Base-by-base conservation (phyloP, 2,329 filamentous ascomycete species). In the Didymella pinodella region DNA sequence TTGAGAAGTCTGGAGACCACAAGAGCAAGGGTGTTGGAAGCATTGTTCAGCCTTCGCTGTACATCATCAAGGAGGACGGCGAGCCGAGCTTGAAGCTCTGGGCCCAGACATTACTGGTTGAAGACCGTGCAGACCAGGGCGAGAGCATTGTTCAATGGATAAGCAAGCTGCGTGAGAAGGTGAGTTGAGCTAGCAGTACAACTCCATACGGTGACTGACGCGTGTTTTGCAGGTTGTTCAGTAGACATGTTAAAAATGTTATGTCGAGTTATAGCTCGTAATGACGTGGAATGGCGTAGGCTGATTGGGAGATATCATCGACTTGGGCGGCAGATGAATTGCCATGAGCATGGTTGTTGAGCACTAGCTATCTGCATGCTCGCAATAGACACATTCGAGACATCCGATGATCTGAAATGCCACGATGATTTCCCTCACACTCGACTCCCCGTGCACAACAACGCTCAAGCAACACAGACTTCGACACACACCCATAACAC, bases 101-200 rank as follows among this genome's bases (percentile, higher is more conserved):
- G 95, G 95, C 95, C 44, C 94, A 97, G 83, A 97, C 95, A 43
- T 83, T 98, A 78, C 82, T 99, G 70, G 90, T 99, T 46, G 95
- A 99, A 79, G 95, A 99, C 79, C 85, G 94, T 66, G 92, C 94
- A 54, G 95, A 99, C 76, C 93, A 97, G 80, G 90, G 93, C 48
- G 89, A 96, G 80, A 96, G 93, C 75, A 89, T 95, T 73, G 89
- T 90, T 70, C 94, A 98, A 80, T 99, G 93, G 89, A 89, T 98
- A 83, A 93, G 92, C 56, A 88, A 87, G 71, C 80, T 99, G 78
- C 86, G 94, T 79, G 95, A 98, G 84, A 99, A 98, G 92, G 95
- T 97, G 78, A 80, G 83, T 72, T 54, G 41, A 26, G 10, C 29
- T 36, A 18, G 40, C 22, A 47, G 32, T 8, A 25, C 7, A n/a